Evolutionary conservation across 257 asterid genomes (phyloP), one percentile per base, ranked within the genome.

Genomic region (Lithospermum erythrorhizon): DNA sequence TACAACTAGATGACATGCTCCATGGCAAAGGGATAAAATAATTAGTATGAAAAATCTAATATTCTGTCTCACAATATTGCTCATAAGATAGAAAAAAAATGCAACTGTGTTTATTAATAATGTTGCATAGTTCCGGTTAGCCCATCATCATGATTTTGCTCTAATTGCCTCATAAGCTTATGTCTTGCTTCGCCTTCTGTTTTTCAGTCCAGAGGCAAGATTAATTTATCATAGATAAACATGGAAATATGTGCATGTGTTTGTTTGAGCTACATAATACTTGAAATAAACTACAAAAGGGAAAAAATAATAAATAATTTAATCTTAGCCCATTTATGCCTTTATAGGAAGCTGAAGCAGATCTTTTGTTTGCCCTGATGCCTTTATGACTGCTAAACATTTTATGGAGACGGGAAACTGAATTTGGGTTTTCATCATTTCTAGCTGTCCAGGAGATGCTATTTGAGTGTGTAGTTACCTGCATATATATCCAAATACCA

Each of bases 61-160:
- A n/a, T n/a, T n/a, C n/a, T n/a, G n/a, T n/a, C n/a, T n/a, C n/a
- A n/a, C n/a, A n/a, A n/a, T n/a, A n/a, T n/a, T n/a, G n/a, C n/a
- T n/a, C n/a, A n/a, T n/a, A n/a, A n/a, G n/a, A n/a, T n/a, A n/a
- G n/a, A n/a, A n/a, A n/a, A n/a, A n/a, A n/a, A n/a, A n/a, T n/a
- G n/a, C n/a, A n/a, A n/a, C n/a, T n/a, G n/a, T n/a, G n/a, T n/a
- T n/a, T n/a, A n/a, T n/a, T n/a, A n/a, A n/a, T n/a, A n/a, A n/a
- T n/a, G n/a, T n/a, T n/a, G 66, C 61, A 27, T 61, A n/a, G 79
- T 87, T 96, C 98, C 77, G 59, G 84, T 79, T 52, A 91, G 67
- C 53, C 73, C 82, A 71, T 85, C 85, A 53, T 74, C 83, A 9
- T 79, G 81, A 69, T 81, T 70, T 68, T 70, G 77, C 65, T 79